Evolutionary conservation across 176 grass and related monocot species (phyloP).

Genomic region (Avena atlantica): DNA sequence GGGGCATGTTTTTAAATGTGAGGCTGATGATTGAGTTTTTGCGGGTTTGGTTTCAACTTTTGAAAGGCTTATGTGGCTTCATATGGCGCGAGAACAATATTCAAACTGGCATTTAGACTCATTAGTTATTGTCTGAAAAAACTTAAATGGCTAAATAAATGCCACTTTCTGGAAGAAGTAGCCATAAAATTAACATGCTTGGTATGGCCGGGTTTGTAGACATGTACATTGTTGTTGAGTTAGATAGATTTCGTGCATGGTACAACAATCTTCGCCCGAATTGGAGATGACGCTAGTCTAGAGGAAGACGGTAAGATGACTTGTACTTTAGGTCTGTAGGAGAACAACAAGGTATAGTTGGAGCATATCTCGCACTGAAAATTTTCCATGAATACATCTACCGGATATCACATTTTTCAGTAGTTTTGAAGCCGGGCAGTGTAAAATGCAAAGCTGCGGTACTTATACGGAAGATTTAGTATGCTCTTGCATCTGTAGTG

Average conservation of each 20-base stretch:
- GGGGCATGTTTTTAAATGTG: background rate
- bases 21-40: constrained; percentile 7
- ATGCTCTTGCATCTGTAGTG: too few species aligned
- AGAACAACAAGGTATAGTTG: background rate
- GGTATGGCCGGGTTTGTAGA: background rate
- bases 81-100: background rate
- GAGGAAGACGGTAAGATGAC: background rate
- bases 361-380: background rate
- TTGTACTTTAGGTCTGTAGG: background rate
- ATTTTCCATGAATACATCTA: background rate
- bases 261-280: background rate
- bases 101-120: constrained; percentile 11
- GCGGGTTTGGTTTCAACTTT: constrained; percentile 25
- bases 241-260: background rate
- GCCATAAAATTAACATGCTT: background rate
- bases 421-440: background rate
- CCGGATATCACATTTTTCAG: background rate
- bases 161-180: background rate
- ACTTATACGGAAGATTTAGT: background rate
- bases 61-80: constrained; percentile 15
- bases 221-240: background rate
- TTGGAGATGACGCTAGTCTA: background rate
- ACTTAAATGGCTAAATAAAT: background rate
- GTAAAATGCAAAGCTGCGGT: background rate
- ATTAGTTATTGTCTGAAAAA: background rate